Base-by-base conservation (phyloP, 805 yeast species). In the Cyberlindnera meyerae region DNA sequence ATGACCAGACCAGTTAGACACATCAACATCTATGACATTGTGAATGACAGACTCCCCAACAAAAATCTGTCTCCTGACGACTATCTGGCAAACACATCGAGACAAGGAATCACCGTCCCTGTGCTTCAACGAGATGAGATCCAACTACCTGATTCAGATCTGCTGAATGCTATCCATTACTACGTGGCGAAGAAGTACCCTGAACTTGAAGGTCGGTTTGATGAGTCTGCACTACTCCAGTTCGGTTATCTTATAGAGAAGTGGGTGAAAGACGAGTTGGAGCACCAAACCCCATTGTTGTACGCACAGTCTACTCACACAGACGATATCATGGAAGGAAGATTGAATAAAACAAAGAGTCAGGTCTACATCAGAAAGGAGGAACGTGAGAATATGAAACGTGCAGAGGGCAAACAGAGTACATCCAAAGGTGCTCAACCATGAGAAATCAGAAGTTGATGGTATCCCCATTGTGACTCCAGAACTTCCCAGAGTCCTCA, bases 161-260 rank as follows among this genome's bases (percentile, higher is more conserved):
- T 54, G 47, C 54, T 65, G 21, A 49, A 54, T 12, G 62, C 58
- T 4, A 27, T 65, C 17, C 68, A 64, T 38, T 65, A 65, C 44
- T 65, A 58, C 40, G 51, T 57, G 0, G 52, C 44, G 2, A 20
- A 24, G 16, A 41, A 40, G 24, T 45, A 27, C 17, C 62, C 63
- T 1, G 54, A 52, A 14, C 40, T 54, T 26, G 29, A 39, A 3
- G 40, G 49, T 8, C 26, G 47, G 11, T 55, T 65, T 34, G 70
- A 66, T 36, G 70, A 64, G 29, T 53, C 63, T 7, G 57, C 65
- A 13, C 38, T 66, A 39, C 41, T 66, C 14, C 51, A 62, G 0
- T n/a, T 63, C 20, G 67, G 69, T 0, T 42, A 57, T 17, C 33
- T 65, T 8, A 48, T 65, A 14, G 70, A 65, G 24, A 45, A 60